phyloP scores from a whole-genome alignment of 208 protist genomes.

The Giardia muris region DNA sequence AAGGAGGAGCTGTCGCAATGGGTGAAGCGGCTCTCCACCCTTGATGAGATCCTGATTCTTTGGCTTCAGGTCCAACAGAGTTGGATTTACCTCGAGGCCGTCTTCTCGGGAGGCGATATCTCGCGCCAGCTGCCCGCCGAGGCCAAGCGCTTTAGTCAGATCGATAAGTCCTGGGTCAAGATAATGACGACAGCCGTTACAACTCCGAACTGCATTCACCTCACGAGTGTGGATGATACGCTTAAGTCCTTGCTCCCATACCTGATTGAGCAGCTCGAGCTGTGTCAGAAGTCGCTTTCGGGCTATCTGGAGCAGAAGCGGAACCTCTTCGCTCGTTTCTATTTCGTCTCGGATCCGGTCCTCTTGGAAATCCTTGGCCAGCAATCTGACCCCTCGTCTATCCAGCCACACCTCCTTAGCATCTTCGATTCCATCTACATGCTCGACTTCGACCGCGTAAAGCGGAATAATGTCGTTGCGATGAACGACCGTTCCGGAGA shows the following conservation, averaged over 20 bases:
- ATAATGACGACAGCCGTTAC: conserved; percentile 55
- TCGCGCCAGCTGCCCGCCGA: conserved; percentile 80
- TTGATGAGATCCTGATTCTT: conserved; percentile 71
- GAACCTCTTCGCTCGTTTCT: conserved; percentile 80
- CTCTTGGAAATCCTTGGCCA: conserved; percentile 86
- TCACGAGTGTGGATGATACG: conserved; percentile 63
- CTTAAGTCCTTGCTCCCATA: conserved; percentile 64
- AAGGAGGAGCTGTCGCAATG: conserved; percentile 69
- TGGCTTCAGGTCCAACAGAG: conserved; percentile 69
- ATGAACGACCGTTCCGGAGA: conserved; percentile 57
- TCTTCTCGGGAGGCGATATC: conserved; percentile 76
- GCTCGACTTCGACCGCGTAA: conserved; percentile 58
- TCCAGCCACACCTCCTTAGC: conserved; percentile 74
- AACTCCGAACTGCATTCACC: conserved; percentile 50
- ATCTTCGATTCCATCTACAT: conserved; percentile 57
- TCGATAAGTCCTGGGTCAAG: conserved; percentile 74
- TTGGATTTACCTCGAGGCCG: conserved; percentile 85
- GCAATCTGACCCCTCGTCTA: conserved; percentile 69
- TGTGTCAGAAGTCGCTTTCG: conserved; percentile 83
- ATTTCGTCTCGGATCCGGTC: conserved; percentile 87
- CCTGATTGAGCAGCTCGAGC: conserved; percentile 74
- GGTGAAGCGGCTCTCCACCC: conserved; percentile 72
- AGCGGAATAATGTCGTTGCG: conserved; percentile 42
- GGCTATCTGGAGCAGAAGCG: conserved; percentile 82
- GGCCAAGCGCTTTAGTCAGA: conserved; percentile 71